A percentile compares a stretch with the other conserved stretches of the same genome.
These are phyloP conservation scores for Podospora didyma DNA, from an alignment of 495 filamentous ascomycete species.

Conservation along the genomic window DNA sequence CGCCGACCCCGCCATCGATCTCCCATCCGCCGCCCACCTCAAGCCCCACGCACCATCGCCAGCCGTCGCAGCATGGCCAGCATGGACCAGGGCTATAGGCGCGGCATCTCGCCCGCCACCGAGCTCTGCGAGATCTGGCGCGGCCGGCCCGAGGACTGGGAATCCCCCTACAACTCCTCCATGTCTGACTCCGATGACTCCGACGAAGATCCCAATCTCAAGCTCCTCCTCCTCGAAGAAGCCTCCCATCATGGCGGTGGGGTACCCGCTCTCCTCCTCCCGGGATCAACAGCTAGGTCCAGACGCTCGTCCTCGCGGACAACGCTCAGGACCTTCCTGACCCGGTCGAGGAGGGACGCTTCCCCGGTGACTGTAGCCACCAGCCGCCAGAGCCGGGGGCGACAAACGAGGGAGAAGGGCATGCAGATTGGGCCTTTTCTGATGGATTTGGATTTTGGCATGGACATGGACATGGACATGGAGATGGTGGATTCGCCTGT, in stretches of 20 bases:
- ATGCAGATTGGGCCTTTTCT: background rate
- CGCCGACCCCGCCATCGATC: background rate
- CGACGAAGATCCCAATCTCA: background rate
- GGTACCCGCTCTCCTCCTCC: background rate
- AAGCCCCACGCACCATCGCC: conserved; percentile 1
- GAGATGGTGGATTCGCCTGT: background rate
- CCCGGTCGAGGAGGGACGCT: background rate
- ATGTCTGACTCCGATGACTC: background rate
- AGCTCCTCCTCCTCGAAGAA: background rate
- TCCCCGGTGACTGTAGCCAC: background rate
- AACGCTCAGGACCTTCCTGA: background rate
- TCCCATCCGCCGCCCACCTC: conserved; percentile 1
- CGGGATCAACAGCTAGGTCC: background rate
- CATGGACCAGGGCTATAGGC: conserved; percentile 9
- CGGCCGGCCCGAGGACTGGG: conserved; percentile 27
- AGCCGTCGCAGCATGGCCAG: conserved; percentile 12
- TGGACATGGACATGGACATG: background rate
- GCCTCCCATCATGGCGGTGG: background rate
- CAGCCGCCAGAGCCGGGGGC: background rate
- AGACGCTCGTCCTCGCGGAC: background rate
- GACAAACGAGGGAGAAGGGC: background rate
- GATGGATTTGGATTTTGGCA: background rate
- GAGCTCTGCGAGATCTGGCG: conserved; percentile 28
- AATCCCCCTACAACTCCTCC: conserved; percentile 20
- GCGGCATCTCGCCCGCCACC: conserved; percentile 11